Evolutionary conservation across 2,329 filamentous ascomycete genomes (phyloP), one percentile per base, ranked within the genome.

Genomic region (Hypoxylon sp.): DNA sequence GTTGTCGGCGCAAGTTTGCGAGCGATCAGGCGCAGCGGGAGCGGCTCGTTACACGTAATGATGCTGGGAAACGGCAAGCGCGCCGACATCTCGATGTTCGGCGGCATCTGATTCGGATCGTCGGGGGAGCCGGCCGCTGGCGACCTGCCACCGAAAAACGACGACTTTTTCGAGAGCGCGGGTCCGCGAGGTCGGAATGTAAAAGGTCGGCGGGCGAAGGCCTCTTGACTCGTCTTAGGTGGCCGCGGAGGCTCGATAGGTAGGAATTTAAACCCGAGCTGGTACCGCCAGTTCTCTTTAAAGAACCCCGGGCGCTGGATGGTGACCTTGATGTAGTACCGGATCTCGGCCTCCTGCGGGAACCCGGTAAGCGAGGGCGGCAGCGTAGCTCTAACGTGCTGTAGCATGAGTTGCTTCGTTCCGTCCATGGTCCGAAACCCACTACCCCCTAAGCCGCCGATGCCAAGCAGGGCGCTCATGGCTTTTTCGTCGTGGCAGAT

Each of bases 251-350:
- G 93, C 79, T 99, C 96, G 72, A 98, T 95, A 3, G 96, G 96
- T 38, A 98, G 85, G 77, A 99, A 96, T 64, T 93, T 95, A 81
- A 98, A 91, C 36, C 90, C 89, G 36, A 85, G 76, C 68, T 87
- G 82, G 69, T 85, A 84, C 19, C 94, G 86, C 79, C 93, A 92
- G 75, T 98, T 98, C 80, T 97, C 94, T 77, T 95, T 95, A 80
- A 97, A 93, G 65, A 98, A 86, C 13, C 92, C 90, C 0, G 94
- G 93, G n/a, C 94, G 86, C 75, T 94, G 93, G 5, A 98, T 90
- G 0, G 96, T 98, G n/a, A 92, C 93, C 79, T 99, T 99, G 77
- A 98, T 86, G 77, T 93, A 99, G 80, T 99, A 99, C 72, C 90
- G 88, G 66, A 98, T 94, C 80, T 97, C 94, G 21, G 94, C 95